phyloP scores from a whole-genome alignment of 805 yeast species.

The Lipomyces oligophaga region DNA sequence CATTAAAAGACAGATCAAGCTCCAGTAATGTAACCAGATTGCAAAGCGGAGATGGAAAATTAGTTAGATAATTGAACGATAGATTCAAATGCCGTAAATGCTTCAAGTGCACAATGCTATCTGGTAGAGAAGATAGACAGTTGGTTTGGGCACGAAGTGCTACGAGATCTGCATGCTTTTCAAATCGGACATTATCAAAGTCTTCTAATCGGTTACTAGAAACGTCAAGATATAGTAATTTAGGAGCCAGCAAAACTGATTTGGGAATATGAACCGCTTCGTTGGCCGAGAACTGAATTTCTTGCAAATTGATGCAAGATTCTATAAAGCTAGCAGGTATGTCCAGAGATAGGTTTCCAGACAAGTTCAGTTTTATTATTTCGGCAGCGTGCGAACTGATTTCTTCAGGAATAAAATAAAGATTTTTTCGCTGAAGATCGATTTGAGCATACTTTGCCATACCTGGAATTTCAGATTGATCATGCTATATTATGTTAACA shows the following conservation, averaged over 20 bases:
- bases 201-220: constrained; percentile 65
- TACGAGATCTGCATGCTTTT: constrained; percentile 49
- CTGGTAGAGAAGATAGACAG: constrained; percentile 43
- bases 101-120: constrained; percentile 43
- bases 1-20: constrained; percentile 79
- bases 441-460: constrained; percentile 72
- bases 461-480: too few species aligned
- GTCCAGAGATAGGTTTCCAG: constrained; percentile 80
- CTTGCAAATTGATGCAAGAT: constrained; percentile 55
- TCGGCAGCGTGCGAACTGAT: constrained; percentile 77
- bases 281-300: constrained; percentile 42
- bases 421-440: constrained; percentile 63
- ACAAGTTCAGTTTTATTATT: constrained; percentile 75
- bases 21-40: constrained; percentile 56
- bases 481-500: too few species aligned
- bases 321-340: constrained; percentile 84
- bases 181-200: constrained; percentile 53
- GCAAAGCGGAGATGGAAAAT: constrained; percentile 57
- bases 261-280: constrained; percentile 72
- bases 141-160: constrained; percentile 51
- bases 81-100: constrained; percentile 60
- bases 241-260: constrained; percentile 63
- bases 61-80: constrained; percentile 66
- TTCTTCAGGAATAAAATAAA: constrained; percentile 80
- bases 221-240: constrained; percentile 63